Base-by-base conservation (phyloP, 176 grass and related monocot species). In the Lolium multiflorum region DNA sequence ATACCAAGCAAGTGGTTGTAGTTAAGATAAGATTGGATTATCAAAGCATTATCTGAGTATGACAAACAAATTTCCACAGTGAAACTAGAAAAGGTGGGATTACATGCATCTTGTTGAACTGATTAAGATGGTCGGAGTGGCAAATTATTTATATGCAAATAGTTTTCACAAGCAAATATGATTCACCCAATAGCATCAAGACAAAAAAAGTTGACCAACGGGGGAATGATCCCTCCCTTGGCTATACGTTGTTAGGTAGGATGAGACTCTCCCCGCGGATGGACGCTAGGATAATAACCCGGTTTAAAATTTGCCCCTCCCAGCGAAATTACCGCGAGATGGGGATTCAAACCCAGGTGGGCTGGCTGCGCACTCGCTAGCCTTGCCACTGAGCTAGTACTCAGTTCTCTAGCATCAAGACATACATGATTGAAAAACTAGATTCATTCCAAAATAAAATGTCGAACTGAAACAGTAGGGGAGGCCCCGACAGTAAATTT, bases 401-500 rank as follows among this genome's bases (percentile, higher is more conserved):
- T n/a, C n/a, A n/a, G n/a, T n/a, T n/a, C n/a, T n/a, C n/a, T 57
- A 57, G 7, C 22, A 67, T 56, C 41, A 43, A 43, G 41, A 43
- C 41, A 43, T 35, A 52, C 12, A 65, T 66, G 16, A 35, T n/a
- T 21, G 48, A 46, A 15, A 82, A 87, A 44, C n/a, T 22, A 58
- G 37, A 59, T 38, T 86, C 15, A 20, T 76, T 77, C 77, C 58
- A 35, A 48, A 43, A 43, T 43, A 43, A 43, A 43, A 43, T 43
- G 41, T 43, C 7, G 41, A 43, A 43, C 41, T 43, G 41, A 43
- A 43, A 43, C 41, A 43, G 41, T 43, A 43, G 6, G 41, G 7
- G 41, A 43, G 41, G 41, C 41, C 7, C 41, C 5, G 41, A 43
- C 41, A 43, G 41, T 43, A 43, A 43, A 43, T 5, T 43, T 43